Conservation (phyloP, 306 rosid species). For the Gynostemma pentaphyllum region DNA sequence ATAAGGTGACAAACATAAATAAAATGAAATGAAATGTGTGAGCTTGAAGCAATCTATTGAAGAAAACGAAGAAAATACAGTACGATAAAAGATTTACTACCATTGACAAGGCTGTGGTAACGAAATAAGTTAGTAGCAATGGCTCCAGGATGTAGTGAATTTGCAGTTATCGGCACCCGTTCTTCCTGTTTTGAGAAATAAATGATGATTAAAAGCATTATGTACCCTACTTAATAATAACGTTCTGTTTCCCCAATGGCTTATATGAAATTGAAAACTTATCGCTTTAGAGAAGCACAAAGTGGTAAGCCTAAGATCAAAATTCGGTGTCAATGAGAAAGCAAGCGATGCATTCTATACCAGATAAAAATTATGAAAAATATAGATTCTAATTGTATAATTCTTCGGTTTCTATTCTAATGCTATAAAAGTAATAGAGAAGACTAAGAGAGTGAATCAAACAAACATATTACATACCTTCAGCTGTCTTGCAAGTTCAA, state of each 20-base stretch:
- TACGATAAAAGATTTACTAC: constrained; percentile 18
- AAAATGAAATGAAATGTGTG: not conserved
- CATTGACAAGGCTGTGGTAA: constrained; percentile 20
- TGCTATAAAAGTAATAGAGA: not conserved
- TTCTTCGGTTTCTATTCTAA: not conserved
- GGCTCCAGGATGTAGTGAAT: constrained; percentile 30
- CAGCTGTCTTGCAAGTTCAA: constrained; percentile 44
- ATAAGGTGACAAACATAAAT: not conserved
- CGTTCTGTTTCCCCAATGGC: not conserved
- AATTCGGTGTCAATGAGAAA: not conserved
- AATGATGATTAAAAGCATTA: not conserved
- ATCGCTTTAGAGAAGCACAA: not conserved
- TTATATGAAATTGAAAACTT: not conserved
- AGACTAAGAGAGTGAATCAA: not conserved
- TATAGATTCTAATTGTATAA: not conserved
- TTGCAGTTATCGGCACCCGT: constrained; percentile 23
- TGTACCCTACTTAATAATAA: not conserved
- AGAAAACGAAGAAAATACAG: not conserved
- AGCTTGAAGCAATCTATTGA: not conserved
- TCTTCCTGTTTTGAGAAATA: constrained; percentile 15
- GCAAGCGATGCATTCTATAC: not conserved
- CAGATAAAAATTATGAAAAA: not conserved
- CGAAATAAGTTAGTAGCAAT: constrained; percentile 22
- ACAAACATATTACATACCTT: constrained; percentile 32
- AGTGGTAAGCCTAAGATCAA: not conserved